Conservation (phyloP, 768 basidiomycete genomes). For the Kwoniella sp. region DNA sequence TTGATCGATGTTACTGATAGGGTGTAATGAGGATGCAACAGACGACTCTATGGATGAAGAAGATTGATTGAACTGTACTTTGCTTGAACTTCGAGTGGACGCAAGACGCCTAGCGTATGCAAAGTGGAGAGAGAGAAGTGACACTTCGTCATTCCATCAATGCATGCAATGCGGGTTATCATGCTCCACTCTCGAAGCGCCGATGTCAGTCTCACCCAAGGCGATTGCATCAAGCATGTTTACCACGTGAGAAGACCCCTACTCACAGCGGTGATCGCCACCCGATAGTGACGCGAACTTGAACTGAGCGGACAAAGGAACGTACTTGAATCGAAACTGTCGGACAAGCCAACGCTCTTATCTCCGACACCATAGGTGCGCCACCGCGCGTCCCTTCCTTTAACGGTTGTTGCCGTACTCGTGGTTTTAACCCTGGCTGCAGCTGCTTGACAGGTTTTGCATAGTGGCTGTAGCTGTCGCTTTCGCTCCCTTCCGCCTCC, state of each 20-base stretch:
- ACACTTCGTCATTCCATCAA: constrained; percentile 16
- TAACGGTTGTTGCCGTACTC: background rate
- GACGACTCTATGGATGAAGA: background rate
- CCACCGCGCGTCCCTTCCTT: constrained; percentile 5
- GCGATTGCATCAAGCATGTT: background rate
- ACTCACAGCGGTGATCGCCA: background rate
- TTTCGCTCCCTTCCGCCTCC: background rate
- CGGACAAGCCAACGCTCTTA: constrained; percentile 11
- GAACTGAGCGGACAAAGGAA: background rate
- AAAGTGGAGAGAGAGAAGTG: background rate
- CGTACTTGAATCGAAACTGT: constrained; percentile 3
- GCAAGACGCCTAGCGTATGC: background rate
- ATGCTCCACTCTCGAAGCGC: background rate
- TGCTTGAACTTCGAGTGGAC: background rate
- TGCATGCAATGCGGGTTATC: background rate
- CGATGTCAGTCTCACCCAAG: constrained; percentile 1
- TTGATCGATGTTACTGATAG: background rate
- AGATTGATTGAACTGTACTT: background rate
- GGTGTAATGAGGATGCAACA: constrained; percentile 4
- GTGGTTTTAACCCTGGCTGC: background rate
- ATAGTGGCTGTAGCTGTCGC: no score
- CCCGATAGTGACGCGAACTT: no score
- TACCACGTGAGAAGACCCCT: background rate
- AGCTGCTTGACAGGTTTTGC: background rate
- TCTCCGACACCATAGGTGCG: constrained; percentile 6